Evolutionary conservation across 306 rosid species (phyloP).

Genomic region (Cicer arietinum): DNA sequence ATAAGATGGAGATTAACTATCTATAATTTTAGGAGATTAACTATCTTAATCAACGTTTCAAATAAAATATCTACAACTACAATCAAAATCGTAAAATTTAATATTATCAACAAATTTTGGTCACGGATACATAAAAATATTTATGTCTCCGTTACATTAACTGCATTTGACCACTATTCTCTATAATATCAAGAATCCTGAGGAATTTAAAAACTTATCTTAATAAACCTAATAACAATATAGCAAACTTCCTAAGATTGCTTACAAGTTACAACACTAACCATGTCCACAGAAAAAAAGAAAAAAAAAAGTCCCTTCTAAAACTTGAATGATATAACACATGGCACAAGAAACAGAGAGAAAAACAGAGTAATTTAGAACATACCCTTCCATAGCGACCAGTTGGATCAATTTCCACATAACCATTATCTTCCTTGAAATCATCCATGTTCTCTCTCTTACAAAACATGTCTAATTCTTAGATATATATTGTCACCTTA

Average conservation of each 20-base stretch:
- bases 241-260: neutral
- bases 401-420: slow-evolving; percentile 83
- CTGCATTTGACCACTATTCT: neutral
- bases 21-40: neutral
- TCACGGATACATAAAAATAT: too few relatives aligned
- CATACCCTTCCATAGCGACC: slow-evolving; percentile 89
- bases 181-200: too few relatives aligned
- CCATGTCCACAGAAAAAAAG: neutral
- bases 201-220: neutral
- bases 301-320: neutral
- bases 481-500: slow-evolving; percentile 21
- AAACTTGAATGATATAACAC: slow-evolving; percentile 17
- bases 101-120: too few relatives aligned
- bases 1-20: neutral
- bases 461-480: slow-evolving; percentile 47
- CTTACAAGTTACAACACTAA: slow-evolving; percentile 30
- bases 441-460: slow-evolving; percentile 47
- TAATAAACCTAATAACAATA: slow-evolving; percentile 5
- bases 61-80: neutral
- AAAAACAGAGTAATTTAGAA: slow-evolving; percentile 19
- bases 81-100: too few relatives aligned
- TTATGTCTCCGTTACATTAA: too few relatives aligned
- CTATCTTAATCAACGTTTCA: neutral
- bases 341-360: slow-evolving; percentile 17
- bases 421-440: slow-evolving; percentile 42